phyloP scores from a whole-genome alignment of 1,139 yeast genomes.

The Suhomyces ambrosiae region DNA sequence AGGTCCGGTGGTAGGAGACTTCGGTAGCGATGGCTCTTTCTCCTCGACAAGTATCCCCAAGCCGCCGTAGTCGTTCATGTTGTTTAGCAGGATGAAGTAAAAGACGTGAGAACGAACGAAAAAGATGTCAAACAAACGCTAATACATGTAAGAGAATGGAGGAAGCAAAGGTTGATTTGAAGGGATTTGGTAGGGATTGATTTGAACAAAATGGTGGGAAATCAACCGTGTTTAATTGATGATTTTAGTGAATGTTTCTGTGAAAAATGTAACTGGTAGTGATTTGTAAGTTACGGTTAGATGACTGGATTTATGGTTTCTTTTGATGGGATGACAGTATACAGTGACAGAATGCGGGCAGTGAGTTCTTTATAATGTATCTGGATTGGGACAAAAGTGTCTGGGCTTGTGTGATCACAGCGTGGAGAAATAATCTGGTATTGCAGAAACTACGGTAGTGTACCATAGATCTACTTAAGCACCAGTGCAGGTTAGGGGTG shows the following conservation, averaged over 20 bases:
- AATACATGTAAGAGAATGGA: no score
- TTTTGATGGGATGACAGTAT: no score
- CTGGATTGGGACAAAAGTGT: not conserved
- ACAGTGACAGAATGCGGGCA: not conserved
- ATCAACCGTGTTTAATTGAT: no score
- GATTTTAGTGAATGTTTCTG: no score
- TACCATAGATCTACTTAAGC: conserved; percentile 6
- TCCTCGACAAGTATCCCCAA: conserved; percentile 20
- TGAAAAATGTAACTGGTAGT: no score
- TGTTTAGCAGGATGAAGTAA: not conserved
- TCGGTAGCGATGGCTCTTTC: conserved; percentile 13
- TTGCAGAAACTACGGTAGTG: conserved; percentile 8
- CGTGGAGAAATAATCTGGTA: conserved; percentile 9
- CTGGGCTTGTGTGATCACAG: conserved; percentile 3
- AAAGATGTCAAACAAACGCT: no score
- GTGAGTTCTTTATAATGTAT: conserved; percentile 1
- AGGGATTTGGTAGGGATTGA: no score
- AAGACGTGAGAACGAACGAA: not conserved
- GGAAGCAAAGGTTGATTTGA: no score
- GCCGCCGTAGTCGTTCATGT: conserved; percentile 19
- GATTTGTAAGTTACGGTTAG: no score
- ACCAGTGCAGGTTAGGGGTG: conserved; percentile 6
- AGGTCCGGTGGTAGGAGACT: not conserved
- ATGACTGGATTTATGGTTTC: no score
- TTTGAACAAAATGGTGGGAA: no score